Evolutionary conservation across 345 rosid genomes (phyloP).

Genomic region (Noccaea caerulescens): DNA sequence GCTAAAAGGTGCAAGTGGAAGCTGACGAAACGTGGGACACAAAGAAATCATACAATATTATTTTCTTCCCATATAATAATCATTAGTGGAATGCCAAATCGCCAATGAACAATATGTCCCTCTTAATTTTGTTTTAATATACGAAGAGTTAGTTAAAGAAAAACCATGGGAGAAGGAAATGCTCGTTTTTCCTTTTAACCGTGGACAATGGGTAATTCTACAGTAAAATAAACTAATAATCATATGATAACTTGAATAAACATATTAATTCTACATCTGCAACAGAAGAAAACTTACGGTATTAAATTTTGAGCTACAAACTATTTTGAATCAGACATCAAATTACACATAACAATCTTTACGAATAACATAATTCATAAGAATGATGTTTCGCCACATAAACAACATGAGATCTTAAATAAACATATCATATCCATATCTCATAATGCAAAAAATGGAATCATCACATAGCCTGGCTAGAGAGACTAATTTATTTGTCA

Average conservation of each 20-base stretch:
- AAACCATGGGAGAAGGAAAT: neutral
- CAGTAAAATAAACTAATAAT: neutral
- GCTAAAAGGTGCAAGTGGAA: slow-evolving; percentile 26
- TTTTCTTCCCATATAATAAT: slow-evolving; percentile 15
- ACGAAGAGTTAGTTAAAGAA: slow-evolving; percentile 20
- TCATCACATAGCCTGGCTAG: slow-evolving; percentile 24
- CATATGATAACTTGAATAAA: neutral
- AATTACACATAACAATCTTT: slow-evolving; percentile 1
- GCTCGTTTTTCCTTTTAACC: neutral
- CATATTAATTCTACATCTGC: neutral
- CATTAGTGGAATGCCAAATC: slow-evolving; percentile 18
- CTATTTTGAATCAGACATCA: slow-evolving; percentile 4
- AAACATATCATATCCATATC: slow-evolving; percentile 34
- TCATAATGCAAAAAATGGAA: slow-evolving; percentile 22
- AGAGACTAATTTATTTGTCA: slow-evolving; percentile 7
- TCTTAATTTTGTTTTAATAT: slow-evolving; percentile 1
- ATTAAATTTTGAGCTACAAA: neutral
- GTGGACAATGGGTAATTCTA: slow-evolving; percentile 4
- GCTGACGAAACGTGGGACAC: slow-evolving; percentile 43
- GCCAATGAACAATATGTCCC: slow-evolving; percentile 21
- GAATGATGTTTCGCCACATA: slow-evolving; percentile 12
- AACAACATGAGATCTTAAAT: slow-evolving; percentile 17
- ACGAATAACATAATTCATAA: neutral
- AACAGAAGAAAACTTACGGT: neutral
- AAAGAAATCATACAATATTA: neutral